These are phyloP conservation scores for Goffeauzyma gilvescens DNA, from an alignment of 768 basidiomycete genomes.

Conservation along the genomic window DNA sequence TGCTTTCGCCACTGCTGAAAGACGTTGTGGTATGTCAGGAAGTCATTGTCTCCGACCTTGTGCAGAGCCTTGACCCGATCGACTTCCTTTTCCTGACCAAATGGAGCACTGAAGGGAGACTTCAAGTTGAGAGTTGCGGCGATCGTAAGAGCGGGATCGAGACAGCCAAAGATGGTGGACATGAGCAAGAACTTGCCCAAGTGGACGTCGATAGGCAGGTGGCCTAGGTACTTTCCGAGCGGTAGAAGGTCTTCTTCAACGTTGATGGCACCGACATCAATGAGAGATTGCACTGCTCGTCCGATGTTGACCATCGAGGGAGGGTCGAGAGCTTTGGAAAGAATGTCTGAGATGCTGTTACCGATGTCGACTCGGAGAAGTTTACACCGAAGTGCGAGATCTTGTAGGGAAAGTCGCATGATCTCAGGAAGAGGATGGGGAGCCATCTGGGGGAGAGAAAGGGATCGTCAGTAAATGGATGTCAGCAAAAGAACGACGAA, in stretches of 20 bases:
- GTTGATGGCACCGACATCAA: constrained; percentile 81
- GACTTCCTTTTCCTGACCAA: constrained; percentile 71
- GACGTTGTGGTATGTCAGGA: constrained; percentile 76
- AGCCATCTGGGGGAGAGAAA: constrained; percentile 44
- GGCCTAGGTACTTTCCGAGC: constrained; percentile 73
- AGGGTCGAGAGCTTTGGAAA: constrained; percentile 74
- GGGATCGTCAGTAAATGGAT: not conserved
- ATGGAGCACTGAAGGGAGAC: constrained; percentile 74
- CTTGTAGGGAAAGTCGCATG: constrained; percentile 75
- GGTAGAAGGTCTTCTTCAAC: constrained; percentile 75
- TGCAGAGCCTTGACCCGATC: constrained; percentile 66
- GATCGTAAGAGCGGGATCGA: constrained; percentile 92
- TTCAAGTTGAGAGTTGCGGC: constrained; percentile 82
- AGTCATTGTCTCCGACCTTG: constrained; percentile 72
- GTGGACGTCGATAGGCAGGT: constrained; percentile 86
- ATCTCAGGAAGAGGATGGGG: constrained; percentile 89
- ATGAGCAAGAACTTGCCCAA: constrained; percentile 80
- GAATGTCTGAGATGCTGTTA: constrained; percentile 68
- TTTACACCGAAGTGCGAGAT: constrained; percentile 40
- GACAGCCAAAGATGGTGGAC: constrained; percentile 64
- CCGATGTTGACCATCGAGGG: constrained; percentile 71
- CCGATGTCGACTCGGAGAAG: constrained; percentile 80
- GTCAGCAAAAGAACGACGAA: too few relatives aligned
- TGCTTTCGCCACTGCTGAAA: constrained; percentile 72
- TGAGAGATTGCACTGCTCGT: constrained; percentile 69